Evolutionary conservation across 2,329 filamentous ascomycete species (phyloP), one percentile per base, ranked within the genome.

Genomic region (Bertia moriformis): DNA sequence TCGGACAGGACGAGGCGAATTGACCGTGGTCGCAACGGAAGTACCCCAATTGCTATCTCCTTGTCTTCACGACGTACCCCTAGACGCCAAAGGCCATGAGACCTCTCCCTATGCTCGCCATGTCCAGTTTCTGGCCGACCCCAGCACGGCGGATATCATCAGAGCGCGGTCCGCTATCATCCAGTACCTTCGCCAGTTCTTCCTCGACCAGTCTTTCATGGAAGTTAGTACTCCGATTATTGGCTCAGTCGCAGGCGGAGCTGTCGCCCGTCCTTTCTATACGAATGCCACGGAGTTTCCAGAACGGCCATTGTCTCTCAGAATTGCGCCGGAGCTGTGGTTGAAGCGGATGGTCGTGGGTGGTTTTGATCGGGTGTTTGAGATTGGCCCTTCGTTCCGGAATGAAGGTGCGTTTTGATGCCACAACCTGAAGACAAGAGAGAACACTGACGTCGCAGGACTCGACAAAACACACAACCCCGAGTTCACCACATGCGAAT

Each of bases 401-500:
- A 98, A 98, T 54, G 91, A 98, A 62, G 85, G 86, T 56, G 62
- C 10, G 32, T 35, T n/a, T 10, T 10, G 24, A 29, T 35, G 12
- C 12, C 32, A 7, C 15, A 35, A 12, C 10, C 7, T 35, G 10
- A 10, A 14, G 15, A 35, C 7, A 35, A 14, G 32, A 35, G 10
- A 10, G 32, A 10, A 13, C 7, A 7, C 12, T 18, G 17, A 18
- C 32, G 10, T 7, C 7, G 17, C 15, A 35, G 32, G 32, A 18
- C 32, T 94, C 24, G 88, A 95, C 56, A 73, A 72, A 19, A 94
- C 86, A 0, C 91, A 98, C 56, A 98, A 98, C 53, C 89, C 91
- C 0, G 91, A 98, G 54, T 98, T 96, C 60, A 91, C 84, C 35
- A 96, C 85, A 43, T 96, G 89, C 65, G 91, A 98, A 60, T 96